These are phyloP conservation scores for California macrophylla DNA, from an alignment of 441 rosid genomes.

Conservation along the genomic window DNA sequence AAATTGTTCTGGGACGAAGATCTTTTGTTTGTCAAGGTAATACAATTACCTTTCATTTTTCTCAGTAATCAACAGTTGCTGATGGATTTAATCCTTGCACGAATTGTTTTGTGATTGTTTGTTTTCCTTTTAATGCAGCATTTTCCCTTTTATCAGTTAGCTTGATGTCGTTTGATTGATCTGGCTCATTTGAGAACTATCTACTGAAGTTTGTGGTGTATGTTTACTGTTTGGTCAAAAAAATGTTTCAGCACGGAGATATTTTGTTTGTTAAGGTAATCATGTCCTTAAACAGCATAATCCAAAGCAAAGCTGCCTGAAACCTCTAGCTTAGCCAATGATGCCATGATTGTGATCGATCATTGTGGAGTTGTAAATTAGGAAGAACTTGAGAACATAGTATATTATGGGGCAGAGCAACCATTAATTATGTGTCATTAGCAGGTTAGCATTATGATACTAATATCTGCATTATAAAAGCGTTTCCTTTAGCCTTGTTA, in stretches of 20 bases:
- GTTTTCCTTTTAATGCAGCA: not conserved
- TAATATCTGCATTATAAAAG: not conserved
- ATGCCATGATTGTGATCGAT: not conserved
- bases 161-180: not conserved
- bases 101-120: not conserved
- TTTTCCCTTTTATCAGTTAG: not conserved
- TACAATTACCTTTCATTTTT: not conserved
- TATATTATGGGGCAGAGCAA: not conserved
- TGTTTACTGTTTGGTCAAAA: not conserved
- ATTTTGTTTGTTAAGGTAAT: not conserved
- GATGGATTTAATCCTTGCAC: not conserved
- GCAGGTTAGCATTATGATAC: not conserved
- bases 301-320: not conserved
- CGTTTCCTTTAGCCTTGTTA: not conserved
- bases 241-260: not conserved
- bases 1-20: not conserved
- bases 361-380: not conserved
- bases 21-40: not conserved
- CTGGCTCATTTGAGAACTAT: not conserved
- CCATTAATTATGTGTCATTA: not conserved
- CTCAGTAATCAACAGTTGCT: not conserved
- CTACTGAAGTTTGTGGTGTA: not conserved
- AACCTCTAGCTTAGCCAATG: not conserved
- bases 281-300: not conserved
- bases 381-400: not conserved